Evolutionary conservation across 768 basidiomycete genomes (phyloP), one percentile per base, ranked within the genome.

Genomic region (Cystofilobasidium ferigula): DNA sequence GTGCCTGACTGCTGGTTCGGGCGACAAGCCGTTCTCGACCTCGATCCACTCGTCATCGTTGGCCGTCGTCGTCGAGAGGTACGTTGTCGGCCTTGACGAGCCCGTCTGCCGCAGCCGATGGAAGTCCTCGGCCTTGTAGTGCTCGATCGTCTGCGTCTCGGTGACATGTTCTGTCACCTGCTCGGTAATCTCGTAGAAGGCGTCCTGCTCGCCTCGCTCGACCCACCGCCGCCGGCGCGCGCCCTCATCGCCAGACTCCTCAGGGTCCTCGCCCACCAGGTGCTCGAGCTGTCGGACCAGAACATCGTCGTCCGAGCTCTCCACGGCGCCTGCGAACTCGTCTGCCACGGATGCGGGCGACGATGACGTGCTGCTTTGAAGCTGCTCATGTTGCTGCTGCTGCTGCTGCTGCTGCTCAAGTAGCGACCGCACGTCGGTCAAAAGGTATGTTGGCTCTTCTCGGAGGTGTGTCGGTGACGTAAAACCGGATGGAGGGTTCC

Each of bases 1-100:
- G 24, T n/a, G 22, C 35, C 20, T 6, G 51, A 13, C 14, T 10
- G 2, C 47, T 7, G 42, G 16, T 13, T 2, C 22, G 1, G 56
- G 35, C 3, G 28, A 14, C 20, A 71, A 60, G 12, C 69, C 22
- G 3, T 58, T 43, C 30, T 72, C 72, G 24, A 76, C 70, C 45
- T 74, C 74, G 61, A 73, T 64, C 76, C 76, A 77, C 1, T 76
- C 76, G 16, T 71, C 68, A 22, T 71, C 72, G 20, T 56, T 36
- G 20, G 43, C 38, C 24, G 56, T 36, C 38, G 62, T 35, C 20
- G 51, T 28, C 53, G 51, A 7, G 36, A 26, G 28, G 22, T 42
- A 22, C 22, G 56, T n/a, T 26, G 35, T 53, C 8, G 30, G 58
- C 24, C 10, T 14, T 20, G 42, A 10, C 20, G 36, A 32, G 36